phyloP scores from a whole-genome alignment of 1,139 yeast species.

The Blastobotrys arbuscula region DNA sequence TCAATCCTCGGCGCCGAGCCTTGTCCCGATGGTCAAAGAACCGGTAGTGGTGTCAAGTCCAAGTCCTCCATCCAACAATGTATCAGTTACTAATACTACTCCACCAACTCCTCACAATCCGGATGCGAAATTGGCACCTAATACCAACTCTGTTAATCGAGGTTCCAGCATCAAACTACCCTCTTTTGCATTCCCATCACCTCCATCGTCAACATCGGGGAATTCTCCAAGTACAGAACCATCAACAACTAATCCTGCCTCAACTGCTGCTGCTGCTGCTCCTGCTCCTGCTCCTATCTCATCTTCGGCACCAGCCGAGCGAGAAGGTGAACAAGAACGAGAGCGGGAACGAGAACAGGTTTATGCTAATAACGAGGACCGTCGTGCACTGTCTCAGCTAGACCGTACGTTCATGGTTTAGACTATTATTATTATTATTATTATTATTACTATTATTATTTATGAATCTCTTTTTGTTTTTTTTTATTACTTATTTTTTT shows the following conservation, averaged over 20 bases:
- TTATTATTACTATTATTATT: neutral
- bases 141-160: too few relatives aligned
- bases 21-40: neutral
- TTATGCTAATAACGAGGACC: constrained; percentile 7
- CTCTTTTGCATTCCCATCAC: constrained; percentile 7
- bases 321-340: neutral
- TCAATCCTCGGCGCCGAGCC: neutral
- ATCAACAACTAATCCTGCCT: neutral
- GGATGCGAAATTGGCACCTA: neutral
- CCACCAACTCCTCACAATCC: constrained; percentile 2
- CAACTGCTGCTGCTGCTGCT: neutral
- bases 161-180: neutral
- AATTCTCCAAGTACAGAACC: neutral
- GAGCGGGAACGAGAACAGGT: constrained; percentile 2
- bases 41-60: neutral
- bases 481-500: neutral
- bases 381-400: constrained; percentile 9
- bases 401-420: constrained; percentile 12
- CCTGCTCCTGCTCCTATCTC: neutral
- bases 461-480: neutral
- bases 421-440: too few relatives aligned
- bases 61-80: neutral
- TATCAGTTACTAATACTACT: neutral
- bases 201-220: constrained; percentile 4
- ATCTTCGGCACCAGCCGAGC: neutral